These are phyloP conservation scores for Platanthera zijinensis DNA, from an alignment of 106 monocot genomes.

Conservation along the genomic window DNA sequence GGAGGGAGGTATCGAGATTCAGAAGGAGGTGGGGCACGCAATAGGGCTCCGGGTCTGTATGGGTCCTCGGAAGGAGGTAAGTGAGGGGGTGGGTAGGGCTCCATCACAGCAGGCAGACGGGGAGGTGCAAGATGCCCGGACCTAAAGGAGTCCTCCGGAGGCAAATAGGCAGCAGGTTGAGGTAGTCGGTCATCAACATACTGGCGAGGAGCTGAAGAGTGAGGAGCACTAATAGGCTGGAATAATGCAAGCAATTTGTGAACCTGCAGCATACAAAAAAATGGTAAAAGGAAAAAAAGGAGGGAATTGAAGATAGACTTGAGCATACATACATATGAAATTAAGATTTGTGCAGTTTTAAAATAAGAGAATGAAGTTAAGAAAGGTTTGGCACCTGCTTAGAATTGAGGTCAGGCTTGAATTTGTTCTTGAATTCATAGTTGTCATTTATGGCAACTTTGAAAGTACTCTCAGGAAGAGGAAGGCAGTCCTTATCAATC, in stretches of 20 bases:
- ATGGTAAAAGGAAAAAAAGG: background rate
- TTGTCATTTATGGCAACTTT: conserved; percentile 61
- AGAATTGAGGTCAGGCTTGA: conserved; percentile 43
- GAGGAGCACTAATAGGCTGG: conserved; percentile 12
- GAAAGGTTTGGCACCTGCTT: conserved; percentile 27
- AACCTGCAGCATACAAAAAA: conserved; percentile 25
- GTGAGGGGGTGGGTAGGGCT: conserved; percentile 1
- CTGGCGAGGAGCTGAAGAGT: conserved; percentile 7
- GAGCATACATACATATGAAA: background rate
- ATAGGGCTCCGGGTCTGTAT: background rate
- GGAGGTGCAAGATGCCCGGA: background rate
- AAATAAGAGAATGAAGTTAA: background rate
- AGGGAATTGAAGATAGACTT: background rate
- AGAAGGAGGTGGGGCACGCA: background rate
- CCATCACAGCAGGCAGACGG: background rate
- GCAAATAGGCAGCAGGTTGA: conserved; percentile 6
- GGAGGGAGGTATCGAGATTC: conserved; percentile 1
- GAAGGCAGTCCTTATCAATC: conserved; percentile 63
- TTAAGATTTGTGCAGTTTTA: background rate
- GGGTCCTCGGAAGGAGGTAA: background rate
- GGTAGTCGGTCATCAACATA: conserved; percentile 8
- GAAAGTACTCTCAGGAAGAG: conserved; percentile 51
- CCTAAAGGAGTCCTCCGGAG: conserved; percentile 14
- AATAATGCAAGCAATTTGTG: conserved; percentile 40
- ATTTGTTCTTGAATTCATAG: conserved; percentile 42